Percentiles rank a stretch among this genome's conserved stretches.
Evolutionary conservation across 2,329 filamentous ascomycete species (phyloP).

Genomic region (Thelonectria blattea): DNA sequence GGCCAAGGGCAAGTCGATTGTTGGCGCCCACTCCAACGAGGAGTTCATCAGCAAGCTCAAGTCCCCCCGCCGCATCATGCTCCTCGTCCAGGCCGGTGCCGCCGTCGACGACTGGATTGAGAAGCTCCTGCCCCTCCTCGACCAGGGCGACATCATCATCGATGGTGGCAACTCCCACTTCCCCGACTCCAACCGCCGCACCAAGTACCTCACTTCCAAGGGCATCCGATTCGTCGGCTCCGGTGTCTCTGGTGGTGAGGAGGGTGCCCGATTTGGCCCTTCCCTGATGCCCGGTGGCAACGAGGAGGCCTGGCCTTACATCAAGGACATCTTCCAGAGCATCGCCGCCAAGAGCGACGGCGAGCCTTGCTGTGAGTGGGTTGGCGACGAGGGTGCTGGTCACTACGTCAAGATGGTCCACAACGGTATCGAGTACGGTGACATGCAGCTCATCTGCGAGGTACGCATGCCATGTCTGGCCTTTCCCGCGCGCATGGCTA

Average conservation of each 20-base stretch:
- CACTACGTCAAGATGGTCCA: constrained; percentile 99
- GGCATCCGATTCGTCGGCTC: constrained; percentile 94
- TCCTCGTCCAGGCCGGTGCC: constrained; percentile 98
- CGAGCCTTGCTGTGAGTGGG: constrained; percentile 99
- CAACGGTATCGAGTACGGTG: constrained; percentile 99
- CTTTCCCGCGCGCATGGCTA: constrained; percentile 16
- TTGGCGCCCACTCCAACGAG: constrained; percentile 90
- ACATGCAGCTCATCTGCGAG: constrained; percentile 99
- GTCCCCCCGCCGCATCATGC: constrained; percentile 95
- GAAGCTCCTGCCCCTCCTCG: constrained; percentile 82
- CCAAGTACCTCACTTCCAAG: constrained; percentile 84
- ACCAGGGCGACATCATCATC: constrained; percentile 96
- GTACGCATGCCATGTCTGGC: constrained; percentile 55
- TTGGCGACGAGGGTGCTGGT: constrained; percentile 98
- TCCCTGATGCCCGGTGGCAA: constrained; percentile 99
- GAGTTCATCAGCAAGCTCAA: constrained; percentile 98
- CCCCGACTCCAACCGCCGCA: constrained; percentile 98
- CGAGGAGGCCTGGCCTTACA: constrained; percentile 95
- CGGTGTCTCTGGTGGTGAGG: constrained; percentile 98
- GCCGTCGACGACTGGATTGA: constrained; percentile 99
- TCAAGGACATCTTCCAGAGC: constrained; percentile 99
- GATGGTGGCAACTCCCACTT: constrained; percentile 98
- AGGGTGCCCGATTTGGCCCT: constrained; percentile 96
- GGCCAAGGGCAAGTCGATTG: constrained; percentile 93
- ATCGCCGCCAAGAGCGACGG: constrained; percentile 97